Percentiles rank a stretch among this genome's conserved stretches.
These are phyloP conservation scores for Gypsophila paniculata DNA, from an alignment of 179 eudicot species.

Conservation along the genomic window DNA sequence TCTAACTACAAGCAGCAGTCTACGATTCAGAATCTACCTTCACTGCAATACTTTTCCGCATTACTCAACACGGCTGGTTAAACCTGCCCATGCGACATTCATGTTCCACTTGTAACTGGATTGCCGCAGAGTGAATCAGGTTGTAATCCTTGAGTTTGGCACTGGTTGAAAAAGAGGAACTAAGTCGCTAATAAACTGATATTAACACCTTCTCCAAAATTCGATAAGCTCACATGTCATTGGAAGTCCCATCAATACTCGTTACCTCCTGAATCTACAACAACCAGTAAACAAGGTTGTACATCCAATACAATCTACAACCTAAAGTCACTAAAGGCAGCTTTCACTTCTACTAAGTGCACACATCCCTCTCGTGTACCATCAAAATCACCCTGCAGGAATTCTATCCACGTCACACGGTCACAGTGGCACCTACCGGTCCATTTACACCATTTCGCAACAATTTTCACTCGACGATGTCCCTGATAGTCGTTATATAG, in stretches of 20 bases:
- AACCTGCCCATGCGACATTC: not conserved
- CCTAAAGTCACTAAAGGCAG: not conserved
- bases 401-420: too few species aligned
- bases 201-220: not conserved
- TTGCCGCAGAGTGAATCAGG: not conserved
- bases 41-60: too few species aligned
- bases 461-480: too few species aligned
- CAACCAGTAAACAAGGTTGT: too few species aligned
- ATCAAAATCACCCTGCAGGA: too few species aligned
- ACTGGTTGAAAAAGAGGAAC: not conserved
- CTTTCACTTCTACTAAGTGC: too few species aligned
- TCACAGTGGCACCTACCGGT: too few species aligned
- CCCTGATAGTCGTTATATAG: too few species aligned
- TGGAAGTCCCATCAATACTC: not conserved
- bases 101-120: not conserved
- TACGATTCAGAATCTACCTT: too few species aligned
- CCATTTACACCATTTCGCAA: too few species aligned
- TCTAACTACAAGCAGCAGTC: not conserved
- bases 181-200: not conserved
- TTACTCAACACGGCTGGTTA: not conserved
- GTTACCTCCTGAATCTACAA: constrained; percentile 4
- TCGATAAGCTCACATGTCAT: constrained; percentile 4
- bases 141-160: not conserved
- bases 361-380: too few species aligned
- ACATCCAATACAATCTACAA: not conserved